Evolutionary conservation across 2,329 filamentous ascomycete species (phyloP), one percentile per base, ranked within the genome.

Genomic region (Bipolaris oryzae): DNA sequence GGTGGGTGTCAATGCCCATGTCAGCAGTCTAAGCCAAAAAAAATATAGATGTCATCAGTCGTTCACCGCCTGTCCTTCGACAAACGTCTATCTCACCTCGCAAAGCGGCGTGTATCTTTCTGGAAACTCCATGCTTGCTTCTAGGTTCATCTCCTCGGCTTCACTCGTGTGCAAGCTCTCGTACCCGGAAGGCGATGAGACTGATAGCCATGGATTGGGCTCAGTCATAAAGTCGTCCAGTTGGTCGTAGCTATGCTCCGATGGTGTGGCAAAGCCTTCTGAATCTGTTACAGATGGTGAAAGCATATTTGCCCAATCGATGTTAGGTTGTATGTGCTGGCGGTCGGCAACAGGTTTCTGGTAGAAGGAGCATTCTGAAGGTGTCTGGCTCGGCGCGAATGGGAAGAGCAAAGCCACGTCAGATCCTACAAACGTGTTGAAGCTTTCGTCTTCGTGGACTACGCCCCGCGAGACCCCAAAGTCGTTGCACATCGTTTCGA

Each of bases 401-500:
- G 94, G 94, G 68, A 96, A 97, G 41, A 87, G 84, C 18, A 98
- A 82, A 5, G 92, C 91, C 63, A 95, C 84, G 1, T 89, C 82
- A 1, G 87, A 86, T 7, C 89, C 92, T 23, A 83, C 82, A 53
- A 84, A 85, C 6, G 76, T 70, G 53, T 91, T 85, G 66, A 96
- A 96, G 16, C 89, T 87, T 31, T 84, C 81, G 62, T 98, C 95
- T 78, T 98, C 89, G 11, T 84, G 80, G 3, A 98, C 85, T 3
- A 90, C 79, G 1, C 95, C 95, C 50, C 92, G 84, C 60, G 88
- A 86, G 7, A 99, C 83, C n/a, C 89, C 90, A 10, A 96, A 83
- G 73, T 99, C 95, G 44, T 91, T 87, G 73, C 93, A 97, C 1
- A 99, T 83, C 3, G 83, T 81, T 71, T 96, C 91, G 0, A 96